A percentile compares a stretch with the other conserved stretches of the same genome.
Conservation (phyloP, 345 rosid genomes). For the Populus ilicifolia region DNA sequence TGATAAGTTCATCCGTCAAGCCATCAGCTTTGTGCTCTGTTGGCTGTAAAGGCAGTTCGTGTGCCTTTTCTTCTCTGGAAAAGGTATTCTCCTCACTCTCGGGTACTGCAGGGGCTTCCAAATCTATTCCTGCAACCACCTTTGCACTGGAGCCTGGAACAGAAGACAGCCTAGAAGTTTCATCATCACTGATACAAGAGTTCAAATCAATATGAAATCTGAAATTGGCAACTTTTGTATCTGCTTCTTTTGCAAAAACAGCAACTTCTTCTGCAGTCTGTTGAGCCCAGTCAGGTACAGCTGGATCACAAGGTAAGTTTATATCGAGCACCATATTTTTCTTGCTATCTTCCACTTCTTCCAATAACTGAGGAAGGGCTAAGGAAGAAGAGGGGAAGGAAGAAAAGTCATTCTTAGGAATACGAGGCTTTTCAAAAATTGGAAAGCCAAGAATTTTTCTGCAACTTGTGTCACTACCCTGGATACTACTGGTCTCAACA, state of each 20-base stretch:
- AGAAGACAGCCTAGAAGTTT: conserved; percentile 37
- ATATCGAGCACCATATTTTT: conserved; percentile 56
- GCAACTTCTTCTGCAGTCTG: conserved; percentile 31
- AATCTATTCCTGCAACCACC: conserved; percentile 49
- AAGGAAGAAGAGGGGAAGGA: conserved; percentile 36
- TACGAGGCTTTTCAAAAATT: conserved; percentile 35
- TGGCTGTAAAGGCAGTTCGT: conserved; percentile 26
- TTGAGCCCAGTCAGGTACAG: conserved; percentile 39
- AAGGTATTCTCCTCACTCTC: conserved; percentile 49
- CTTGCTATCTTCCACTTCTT: conserved; percentile 33
- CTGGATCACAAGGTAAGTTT: conserved; percentile 70
- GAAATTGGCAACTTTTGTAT: conserved; percentile 29
- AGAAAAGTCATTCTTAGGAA: conserved; percentile 36
- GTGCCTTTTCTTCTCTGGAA: conserved; percentile 32
- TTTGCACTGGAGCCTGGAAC: conserved; percentile 33
- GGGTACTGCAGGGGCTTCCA: conserved; percentile 63
- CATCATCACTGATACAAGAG: conserved; percentile 59
- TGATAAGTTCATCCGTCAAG: conserved; percentile 39
- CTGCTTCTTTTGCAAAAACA: conserved; percentile 36
- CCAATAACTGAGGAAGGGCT: conserved; percentile 32
- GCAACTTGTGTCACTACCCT: conserved; percentile 31
- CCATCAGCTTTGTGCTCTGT: conserved; percentile 28
- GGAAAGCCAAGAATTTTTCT: conserved; percentile 58
- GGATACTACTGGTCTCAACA: conserved; percentile 31
- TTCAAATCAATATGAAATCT: conserved; percentile 71